These are phyloP conservation scores for Trametes hirsuta DNA, from an alignment of 1,284 basidiomycete species.

Conservation along the genomic window DNA sequence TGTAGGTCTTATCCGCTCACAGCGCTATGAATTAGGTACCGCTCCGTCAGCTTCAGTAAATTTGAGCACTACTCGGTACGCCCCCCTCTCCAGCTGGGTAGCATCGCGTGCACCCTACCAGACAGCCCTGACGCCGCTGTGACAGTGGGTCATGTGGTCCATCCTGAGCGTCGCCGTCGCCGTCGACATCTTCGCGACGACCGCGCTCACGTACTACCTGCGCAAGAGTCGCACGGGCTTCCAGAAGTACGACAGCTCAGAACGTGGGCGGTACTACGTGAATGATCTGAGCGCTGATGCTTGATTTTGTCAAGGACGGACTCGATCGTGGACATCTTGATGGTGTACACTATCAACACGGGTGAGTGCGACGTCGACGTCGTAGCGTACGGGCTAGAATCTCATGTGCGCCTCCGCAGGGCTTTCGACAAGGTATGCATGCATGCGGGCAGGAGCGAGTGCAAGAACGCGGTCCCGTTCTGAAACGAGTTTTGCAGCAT, in stretches of 20 bases:
- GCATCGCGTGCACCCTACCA: no score
- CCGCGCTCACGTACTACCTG: conserved; percentile 3
- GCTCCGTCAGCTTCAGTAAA: background rate
- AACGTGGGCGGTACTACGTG: background rate
- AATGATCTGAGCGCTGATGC: background rate
- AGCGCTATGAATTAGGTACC: background rate
- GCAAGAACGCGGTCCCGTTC: no score
- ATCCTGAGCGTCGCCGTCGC: background rate
- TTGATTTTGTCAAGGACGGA: conserved; percentile 6
- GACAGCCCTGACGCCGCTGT: background rate
- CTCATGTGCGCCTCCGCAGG: background rate
- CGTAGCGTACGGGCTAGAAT: no score
- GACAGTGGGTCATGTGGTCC: conserved; percentile 4
- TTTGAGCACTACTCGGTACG: background rate
- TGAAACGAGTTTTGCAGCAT: no score
- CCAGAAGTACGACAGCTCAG: conserved; percentile 2
- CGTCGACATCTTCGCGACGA: conserved; percentile 1
- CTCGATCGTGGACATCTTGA: conserved; percentile 16
- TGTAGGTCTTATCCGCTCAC: background rate
- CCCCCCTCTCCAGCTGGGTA: background rate
- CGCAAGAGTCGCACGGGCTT: conserved; percentile 14
- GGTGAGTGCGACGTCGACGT: background rate
- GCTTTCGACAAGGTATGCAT: background rate
- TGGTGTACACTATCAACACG: conserved; percentile 19
- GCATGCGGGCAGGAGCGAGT: no score